Base-by-base conservation (phyloP, 768 basidiomycete species). In the Boletus vermiculosoides region DNA sequence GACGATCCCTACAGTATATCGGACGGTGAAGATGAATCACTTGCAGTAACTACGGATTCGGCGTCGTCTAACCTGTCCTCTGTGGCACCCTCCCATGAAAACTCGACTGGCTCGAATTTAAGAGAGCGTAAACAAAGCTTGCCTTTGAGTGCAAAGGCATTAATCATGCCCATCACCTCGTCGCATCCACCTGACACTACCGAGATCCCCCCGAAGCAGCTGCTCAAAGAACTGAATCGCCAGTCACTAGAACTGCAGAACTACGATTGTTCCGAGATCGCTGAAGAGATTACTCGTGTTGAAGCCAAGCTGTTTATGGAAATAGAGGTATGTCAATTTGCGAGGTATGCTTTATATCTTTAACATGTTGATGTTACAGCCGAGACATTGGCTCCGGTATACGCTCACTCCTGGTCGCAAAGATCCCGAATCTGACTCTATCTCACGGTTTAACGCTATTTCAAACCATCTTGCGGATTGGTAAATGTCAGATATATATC, bases 381-480 rank as follows among this genome's bases (percentile, higher is more conserved):
- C 94, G 25, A 83, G 94, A 51, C 87, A 96, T 68, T 92, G 93
- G 86, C 78, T 96, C 20, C 80, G 86, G 50, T 91, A 89, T 70
- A 89, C 85, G 33, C 85, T 88, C 68, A 82, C 79, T 57, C 83
- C 82, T 13, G 84, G 83, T 44, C 84, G 82, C 64, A 89, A 86
- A 67, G 80, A 84, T 52, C 76, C 80, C 16, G 80, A 83, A 59
- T 77, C 72, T 15, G 88, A 91, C 61, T 80, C 90, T 2, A 91
- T 95, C 46, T 81, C 83, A 7, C 77, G 81, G 22, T 90, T 91
- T 63, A 91, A 89, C 58, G 74, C 77, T 7, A 78, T 90, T 59
- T 90, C 92, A 49, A 94, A 93, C 70, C 89, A 90, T 68, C 76
- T 96, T 34, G 91, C 87, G 9, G 83, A 87, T 65, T 95, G 92